Percentiles rank a stretch among this genome's conserved stretches.
These are phyloP conservation scores for Harringtonia lauricola DNA, from an alignment of 2,329 filamentous ascomycete genomes.

Conservation along the genomic window DNA sequence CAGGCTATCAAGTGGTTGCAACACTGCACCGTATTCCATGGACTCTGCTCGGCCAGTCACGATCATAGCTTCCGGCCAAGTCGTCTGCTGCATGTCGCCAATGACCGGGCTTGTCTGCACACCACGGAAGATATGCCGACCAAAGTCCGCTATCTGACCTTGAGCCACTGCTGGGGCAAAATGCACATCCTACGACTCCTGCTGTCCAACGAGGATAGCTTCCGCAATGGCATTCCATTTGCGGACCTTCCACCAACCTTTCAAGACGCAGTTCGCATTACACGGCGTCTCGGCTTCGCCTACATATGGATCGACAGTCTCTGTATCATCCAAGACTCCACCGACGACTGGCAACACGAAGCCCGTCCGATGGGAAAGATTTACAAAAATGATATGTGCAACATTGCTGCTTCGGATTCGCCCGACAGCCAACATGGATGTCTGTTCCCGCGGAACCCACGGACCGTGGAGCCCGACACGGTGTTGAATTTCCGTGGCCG, in stretches of 20 bases:
- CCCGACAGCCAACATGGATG: neutral
- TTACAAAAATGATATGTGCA: conserved; percentile 2
- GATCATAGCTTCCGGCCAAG: neutral
- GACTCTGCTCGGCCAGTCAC: neutral
- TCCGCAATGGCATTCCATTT: no score
- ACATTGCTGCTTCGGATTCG: neutral
- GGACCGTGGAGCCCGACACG: neutral
- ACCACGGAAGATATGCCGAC: neutral
- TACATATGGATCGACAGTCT: conserved; percentile 7
- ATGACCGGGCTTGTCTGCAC: neutral
- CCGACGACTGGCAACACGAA: conserved; percentile 11
- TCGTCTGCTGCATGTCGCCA: neutral
- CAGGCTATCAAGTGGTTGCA: neutral
- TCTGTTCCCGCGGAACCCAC: neutral
- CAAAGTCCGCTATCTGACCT: neutral
- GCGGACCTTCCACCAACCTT: conserved; percentile 1
- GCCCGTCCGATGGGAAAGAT: neutral
- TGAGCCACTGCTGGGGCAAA: neutral
- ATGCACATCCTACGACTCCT: neutral
- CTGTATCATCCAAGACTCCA: conserved; percentile 8
- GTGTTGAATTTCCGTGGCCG: neutral
- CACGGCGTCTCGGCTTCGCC: neutral
- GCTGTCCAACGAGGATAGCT: neutral
- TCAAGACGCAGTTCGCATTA: conserved; percentile 2
- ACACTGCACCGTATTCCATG: neutral